Base-by-base conservation (phyloP, 805 yeast species). In the Starmerella apicola region DNA sequence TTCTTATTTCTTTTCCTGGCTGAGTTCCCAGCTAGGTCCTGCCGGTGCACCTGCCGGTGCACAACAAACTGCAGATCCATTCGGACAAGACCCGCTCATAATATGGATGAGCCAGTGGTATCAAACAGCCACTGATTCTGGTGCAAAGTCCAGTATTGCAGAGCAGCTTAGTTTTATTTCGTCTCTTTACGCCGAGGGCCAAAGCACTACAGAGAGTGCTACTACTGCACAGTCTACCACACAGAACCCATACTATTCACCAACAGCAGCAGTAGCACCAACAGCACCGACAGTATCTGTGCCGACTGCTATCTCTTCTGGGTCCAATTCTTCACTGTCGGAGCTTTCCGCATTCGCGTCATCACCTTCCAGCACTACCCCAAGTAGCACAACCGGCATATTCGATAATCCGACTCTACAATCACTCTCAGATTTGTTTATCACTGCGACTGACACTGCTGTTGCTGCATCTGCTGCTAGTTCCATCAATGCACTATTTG, bases 391-490 rank as follows among this genome's bases (percentile, higher is more conserved):
- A 8, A 15, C 34, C 20, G 38, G 13, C 18, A 20, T 15, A 18
- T 27, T 35, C n/a, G 17, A 18, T 23, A 18, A 37, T 21, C 41
- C 45, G n/a, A 28, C 22, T 4, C 23, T 41, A 26, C 20, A 30
- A 6, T 37, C 42, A 18, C 39, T 34, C 5, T 31, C 39, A 13
- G 15, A 25, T 15, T 20, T 39, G 8, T 40, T 20, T 29, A 31
- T 29, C 16, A 43, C 47, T 3, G 47, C 47, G 12, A 43, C 44
- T 4, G 47, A 39, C 27, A 16, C 38, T 10, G 38, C 37, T 2
- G 39, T 43, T 3, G 21, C 27, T 17, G n/a, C n/a, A 6, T 39
- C 44, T 8, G 42, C 38, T 5, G 23, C 31, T 3, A 7, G 12
- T 8, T 38, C 37, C 19, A 37, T 41, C 12, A 30, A 37, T 16